Evolutionary conservation across 495 filamentous ascomycete genomes (phyloP).

Genomic region (Copromyces sp.): DNA sequence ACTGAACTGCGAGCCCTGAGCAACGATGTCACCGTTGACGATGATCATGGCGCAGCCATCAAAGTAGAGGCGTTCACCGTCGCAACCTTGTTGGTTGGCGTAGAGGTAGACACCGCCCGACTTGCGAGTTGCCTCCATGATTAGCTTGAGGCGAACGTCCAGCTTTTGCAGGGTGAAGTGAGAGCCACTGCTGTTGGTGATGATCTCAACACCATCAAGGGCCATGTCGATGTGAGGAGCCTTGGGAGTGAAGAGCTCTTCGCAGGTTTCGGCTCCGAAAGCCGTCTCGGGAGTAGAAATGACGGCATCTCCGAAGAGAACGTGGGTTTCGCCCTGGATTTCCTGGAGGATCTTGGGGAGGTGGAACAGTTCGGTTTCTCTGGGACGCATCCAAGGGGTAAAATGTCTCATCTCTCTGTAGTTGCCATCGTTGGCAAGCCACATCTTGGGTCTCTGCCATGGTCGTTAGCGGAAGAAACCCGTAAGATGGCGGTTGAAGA

Average conservation of each 20-base stretch:
- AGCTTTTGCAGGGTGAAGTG: conserved; percentile 69
- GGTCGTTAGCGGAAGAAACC: not conserved
- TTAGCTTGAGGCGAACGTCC: conserved; percentile 60
- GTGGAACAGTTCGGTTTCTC: conserved; percentile 58
- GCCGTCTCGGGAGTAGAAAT: conserved; percentile 63
- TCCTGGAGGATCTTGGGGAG: conserved; percentile 55
- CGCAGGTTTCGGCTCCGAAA: conserved; percentile 66
- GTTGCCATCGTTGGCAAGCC: conserved; percentile 70
- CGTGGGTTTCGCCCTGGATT: conserved; percentile 48
- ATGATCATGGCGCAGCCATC: conserved; percentile 76
- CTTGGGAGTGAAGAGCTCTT: conserved; percentile 67
- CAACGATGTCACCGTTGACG: conserved; percentile 61
- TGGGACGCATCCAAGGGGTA: conserved; percentile 32
- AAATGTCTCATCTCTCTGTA: conserved; percentile 63
- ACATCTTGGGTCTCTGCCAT: conserved; percentile 59
- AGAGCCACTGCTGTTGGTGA: conserved; percentile 64
- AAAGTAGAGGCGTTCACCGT: conserved; percentile 46
- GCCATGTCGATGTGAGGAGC: conserved; percentile 43
- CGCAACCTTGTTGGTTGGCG: conserved; percentile 61
- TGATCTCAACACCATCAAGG: conserved; percentile 58
- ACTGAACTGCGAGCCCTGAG: conserved; percentile 63
- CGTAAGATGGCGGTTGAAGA: not conserved
- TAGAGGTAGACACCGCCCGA: conserved; percentile 64
- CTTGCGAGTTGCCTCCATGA: conserved; percentile 64
- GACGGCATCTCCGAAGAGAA: conserved; percentile 68